phyloP scores from a whole-genome alignment of 257 asterid species.

The Capsicum chinense region DNA sequence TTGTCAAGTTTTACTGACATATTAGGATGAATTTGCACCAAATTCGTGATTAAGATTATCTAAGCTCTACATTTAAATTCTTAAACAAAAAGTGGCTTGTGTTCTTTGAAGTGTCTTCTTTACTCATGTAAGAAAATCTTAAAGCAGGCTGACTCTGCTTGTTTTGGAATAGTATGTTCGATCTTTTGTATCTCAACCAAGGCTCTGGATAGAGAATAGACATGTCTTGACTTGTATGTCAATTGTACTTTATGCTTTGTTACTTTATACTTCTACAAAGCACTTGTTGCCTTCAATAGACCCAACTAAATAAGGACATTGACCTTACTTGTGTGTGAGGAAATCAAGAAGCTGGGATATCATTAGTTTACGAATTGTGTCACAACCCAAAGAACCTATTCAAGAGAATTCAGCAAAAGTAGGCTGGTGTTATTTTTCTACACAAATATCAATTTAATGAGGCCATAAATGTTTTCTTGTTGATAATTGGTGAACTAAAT shows the following conservation, averaged over 20 bases:
- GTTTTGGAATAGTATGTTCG: background rate
- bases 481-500: background rate
- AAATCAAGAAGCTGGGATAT: constrained; percentile 17
- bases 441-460: background rate
- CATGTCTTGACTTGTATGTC: background rate
- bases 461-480: background rate
- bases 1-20: background rate
- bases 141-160: background rate
- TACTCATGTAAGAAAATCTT: background rate
- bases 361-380: constrained; percentile 47
- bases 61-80: background rate
- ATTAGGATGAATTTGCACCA: background rate
- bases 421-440: background rate
- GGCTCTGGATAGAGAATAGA: background rate
- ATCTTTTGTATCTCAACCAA: background rate
- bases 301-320: background rate
- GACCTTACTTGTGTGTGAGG: background rate
- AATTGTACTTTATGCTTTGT: background rate
- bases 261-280: background rate
- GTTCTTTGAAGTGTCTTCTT: background rate
- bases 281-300: background rate
- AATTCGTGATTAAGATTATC: background rate
- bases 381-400: constrained; percentile 66
- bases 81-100: background rate
- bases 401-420: background rate